Evolutionary conservation across 2,329 filamentous ascomycete species (phyloP), one percentile per base, ranked within the genome.

Genomic region (Graphiopsis chlorocephala): DNA sequence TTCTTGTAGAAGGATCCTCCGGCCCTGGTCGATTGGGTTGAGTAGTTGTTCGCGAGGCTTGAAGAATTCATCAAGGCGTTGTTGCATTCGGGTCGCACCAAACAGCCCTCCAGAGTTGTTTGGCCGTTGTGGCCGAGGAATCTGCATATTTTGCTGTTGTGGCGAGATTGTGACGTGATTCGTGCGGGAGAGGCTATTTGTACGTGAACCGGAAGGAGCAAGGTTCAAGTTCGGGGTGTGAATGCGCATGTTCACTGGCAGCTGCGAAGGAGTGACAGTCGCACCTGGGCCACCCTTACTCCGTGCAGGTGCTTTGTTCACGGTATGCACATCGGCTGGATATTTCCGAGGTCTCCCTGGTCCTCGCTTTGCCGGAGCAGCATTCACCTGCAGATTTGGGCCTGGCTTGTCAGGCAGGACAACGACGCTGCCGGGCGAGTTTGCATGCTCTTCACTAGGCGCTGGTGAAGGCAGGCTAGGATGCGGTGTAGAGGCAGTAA

Each of bases 381-480:
- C n/a, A 15, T 45, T 12, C 11, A 20, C 10, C 55, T 42, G 33
- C 28, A 35, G n/a, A 26, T 10, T 26, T 11, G 20, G 23, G 55
- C 55, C 33, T 45, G 38, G 38, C n/a, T 45, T 45, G 8, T 17
- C 25, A 20, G 50, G 50, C 11, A 25, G 26, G 8, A 23, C 28
- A 5, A 52, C 17, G 42, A 50, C 31, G 20, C 17, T 53, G 14
- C 20, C 47, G n/a, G 59, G 47, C 20, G 47, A 42, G 31, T 42
- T n/a, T n/a, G 29, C 59, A 38, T 53, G 59, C 5, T 88, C 86
- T 68, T 89, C 85, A 72, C 86, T 90, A 12, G 85, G 83, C 14
- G 86, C 83, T 33, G 88, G 87, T 15, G 88, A 89, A 7, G 86
- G 85, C 58, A 89, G 80, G 23, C 84, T 78, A 52, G 63, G 66